Percentiles rank a stretch among this genome's conserved stretches.
Evolutionary conservation across 345 rosid genomes (phyloP).

Genomic region (Reutealis trisperma): DNA sequence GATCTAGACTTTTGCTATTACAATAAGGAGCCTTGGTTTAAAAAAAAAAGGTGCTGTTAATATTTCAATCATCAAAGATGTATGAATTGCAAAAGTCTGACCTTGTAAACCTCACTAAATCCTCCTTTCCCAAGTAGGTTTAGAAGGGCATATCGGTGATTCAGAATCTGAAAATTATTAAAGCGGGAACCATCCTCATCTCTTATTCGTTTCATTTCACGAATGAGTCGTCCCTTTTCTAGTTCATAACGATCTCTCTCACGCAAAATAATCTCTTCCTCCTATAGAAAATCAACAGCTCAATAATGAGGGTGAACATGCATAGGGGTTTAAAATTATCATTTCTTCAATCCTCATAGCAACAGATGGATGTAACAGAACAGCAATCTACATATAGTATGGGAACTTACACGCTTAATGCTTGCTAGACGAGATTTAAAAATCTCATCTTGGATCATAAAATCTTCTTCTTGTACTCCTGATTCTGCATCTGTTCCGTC

Average conservation of each 20-base stretch:
- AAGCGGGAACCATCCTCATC: conserved; percentile 99
- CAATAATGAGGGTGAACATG: neutral
- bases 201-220: conserved; percentile 96
- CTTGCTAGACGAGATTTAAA: conserved; percentile 89
- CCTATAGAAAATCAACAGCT: conserved; percentile 49
- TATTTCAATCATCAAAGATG: conserved; percentile 22
- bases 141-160: conserved; percentile 81
- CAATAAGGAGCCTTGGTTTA: conserved; percentile 3
- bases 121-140: conserved; percentile 99
- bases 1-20: conserved; percentile 23
- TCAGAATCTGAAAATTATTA: conserved; percentile 91
- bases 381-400: conserved; percentile 15
- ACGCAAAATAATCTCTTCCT: conserved; percentile 84
- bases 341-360: neutral
- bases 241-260: conserved; percentile 97
- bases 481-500: conserved; percentile 75
- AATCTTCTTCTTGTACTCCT: conserved; percentile 84
- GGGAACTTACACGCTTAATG: conserved; percentile 84
- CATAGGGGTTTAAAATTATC: neutral
- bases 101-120: conserved; percentile 99
- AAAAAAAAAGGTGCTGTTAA: conserved; percentile 13
- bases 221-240: conserved; percentile 94
- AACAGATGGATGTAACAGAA: conserved; percentile 13
- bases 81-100: conserved; percentile 44
- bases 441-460: conserved; percentile 86